phyloP scores from a whole-genome alignment of 2,329 filamentous ascomycete genomes.

The Fusarium papillatum region DNA sequence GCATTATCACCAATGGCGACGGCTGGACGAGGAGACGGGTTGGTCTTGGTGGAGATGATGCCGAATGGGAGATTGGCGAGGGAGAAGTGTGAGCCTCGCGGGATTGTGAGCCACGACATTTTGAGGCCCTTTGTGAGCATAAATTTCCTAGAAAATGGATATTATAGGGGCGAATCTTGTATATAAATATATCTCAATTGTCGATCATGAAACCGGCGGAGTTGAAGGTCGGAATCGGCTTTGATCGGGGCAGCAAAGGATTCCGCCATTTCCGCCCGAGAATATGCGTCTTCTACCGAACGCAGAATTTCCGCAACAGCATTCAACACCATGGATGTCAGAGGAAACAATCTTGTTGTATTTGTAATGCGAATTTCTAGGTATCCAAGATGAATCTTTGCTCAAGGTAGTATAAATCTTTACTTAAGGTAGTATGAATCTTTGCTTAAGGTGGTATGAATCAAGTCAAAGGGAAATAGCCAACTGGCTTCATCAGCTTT shows the following conservation, averaged over 20 bases:
- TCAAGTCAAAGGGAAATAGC: too few species aligned
- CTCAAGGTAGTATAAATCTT: too few species aligned
- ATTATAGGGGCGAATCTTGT: neutral
- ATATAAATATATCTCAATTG: neutral
- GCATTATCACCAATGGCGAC: conserved; percentile 81
- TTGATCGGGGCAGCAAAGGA: neutral
- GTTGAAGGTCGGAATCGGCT: neutral
- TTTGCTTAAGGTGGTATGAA: too few species aligned
- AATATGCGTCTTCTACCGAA: neutral
- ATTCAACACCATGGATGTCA: too few species aligned
- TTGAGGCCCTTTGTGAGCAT: neutral
- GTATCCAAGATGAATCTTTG: too few species aligned
- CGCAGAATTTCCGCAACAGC: neutral
- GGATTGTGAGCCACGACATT: conserved; percentile 39
- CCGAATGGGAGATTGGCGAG: conserved; percentile 87
- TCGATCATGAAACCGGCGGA: neutral
- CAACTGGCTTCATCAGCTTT: too few species aligned
- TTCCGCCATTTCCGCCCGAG: neutral
- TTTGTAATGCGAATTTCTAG: neutral
- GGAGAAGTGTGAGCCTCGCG: conserved; percentile 52
- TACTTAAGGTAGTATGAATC: too few species aligned
- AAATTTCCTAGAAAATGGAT: neutral
- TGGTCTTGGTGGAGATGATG: conserved; percentile 75
- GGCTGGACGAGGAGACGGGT: conserved; percentile 71
- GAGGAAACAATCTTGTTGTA: neutral